These are phyloP conservation scores for Blastobotrys niveus DNA, from an alignment of 1,139 yeast genomes.

Conservation along the genomic window DNA sequence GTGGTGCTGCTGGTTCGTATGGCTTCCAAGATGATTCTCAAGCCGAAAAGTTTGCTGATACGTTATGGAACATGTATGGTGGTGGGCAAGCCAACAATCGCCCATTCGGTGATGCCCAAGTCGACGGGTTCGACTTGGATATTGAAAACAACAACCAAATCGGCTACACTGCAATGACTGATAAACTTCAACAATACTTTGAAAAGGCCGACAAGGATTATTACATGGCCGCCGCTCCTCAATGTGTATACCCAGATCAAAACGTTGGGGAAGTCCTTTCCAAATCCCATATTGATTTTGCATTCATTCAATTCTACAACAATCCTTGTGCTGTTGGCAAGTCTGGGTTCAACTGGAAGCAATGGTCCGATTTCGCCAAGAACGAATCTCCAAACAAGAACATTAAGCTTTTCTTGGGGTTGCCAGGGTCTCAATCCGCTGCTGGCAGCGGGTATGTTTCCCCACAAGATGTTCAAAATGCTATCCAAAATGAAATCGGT, in stretches of 20 bases:
- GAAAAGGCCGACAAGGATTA: constrained; percentile 43
- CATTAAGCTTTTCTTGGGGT: constrained; percentile 59
- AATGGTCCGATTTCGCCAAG: constrained; percentile 71
- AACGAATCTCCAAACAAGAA: constrained; percentile 52
- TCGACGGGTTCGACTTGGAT: constrained; percentile 73
- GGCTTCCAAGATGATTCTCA: constrained; percentile 51
- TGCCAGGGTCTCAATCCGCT: constrained; percentile 64
- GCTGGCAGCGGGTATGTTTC: constrained; percentile 63
- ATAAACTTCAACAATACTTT: constrained; percentile 51
- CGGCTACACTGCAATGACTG: constrained; percentile 51
- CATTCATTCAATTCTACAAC: constrained; percentile 89
- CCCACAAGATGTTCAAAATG: constrained; percentile 22
- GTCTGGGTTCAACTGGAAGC: constrained; percentile 69
- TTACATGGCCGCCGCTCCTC: constrained; percentile 91
- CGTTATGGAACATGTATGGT: constrained; percentile 82
- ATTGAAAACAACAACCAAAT: constrained; percentile 51
- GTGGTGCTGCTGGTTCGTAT: constrained; percentile 74
- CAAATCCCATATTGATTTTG: constrained; percentile 67
- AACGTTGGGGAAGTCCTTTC: constrained; percentile 64
- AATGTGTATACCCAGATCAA: constrained; percentile 89
- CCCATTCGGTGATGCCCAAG: constrained; percentile 68
- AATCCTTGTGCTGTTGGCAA: constrained; percentile 56
- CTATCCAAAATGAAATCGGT: constrained; percentile 34
- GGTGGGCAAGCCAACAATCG: constrained; percentile 73
- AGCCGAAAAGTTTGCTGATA: constrained; percentile 64